Base-by-base conservation (phyloP, 1,139 yeast species). In the Debaryomyces sp. region DNA sequence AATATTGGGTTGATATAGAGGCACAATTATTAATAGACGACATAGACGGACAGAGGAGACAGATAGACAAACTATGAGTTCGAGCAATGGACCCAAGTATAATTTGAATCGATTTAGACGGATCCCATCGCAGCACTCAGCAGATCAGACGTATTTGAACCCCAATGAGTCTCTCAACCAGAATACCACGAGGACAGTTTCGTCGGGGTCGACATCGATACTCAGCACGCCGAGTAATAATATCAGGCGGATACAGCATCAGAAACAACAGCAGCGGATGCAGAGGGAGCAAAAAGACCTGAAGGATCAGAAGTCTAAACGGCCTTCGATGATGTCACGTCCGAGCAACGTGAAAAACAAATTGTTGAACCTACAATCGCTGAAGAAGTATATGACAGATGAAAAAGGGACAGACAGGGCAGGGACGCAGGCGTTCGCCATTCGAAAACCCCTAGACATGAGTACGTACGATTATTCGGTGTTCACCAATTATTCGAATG, bases 211-310 rank as follows among this genome's bases (percentile, higher is more conserved):
- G 1, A 49, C 55, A 3, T 67, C 73, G 5, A 67, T 68, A 54
- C 59, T 69, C 30, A 67, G 72, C 46, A 66, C 73, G 1, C 74
- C 74, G 5, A 67, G 72, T 47, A 67, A 67, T 46, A 61, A 65
- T 44, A 66, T 66, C 38, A 55, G 70, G 43, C 60, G 55, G 41
- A 54, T 52, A 26, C 49, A 50, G 42, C 49, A 52, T 37, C 54
- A 46, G 43, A 49, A 48, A 44, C 52, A 47, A 47, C 54, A 44
- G 41, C 54, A 51, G 45, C 52, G 50, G 24, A 55, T 36, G 30
- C 41, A 45, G 45, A 41, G 46, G 27, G 49, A 44, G 17, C 37
- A 40, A 9, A 37, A 46, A 10, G 43, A 50, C 18, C 45, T 43
- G 36, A 46, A 48, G 17, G 44, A 43, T 47, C 47, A 43, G 34